phyloP scores from a whole-genome alignment of 176 grass and related monocot genomes.

The Puccinellia tenuiflora region DNA sequence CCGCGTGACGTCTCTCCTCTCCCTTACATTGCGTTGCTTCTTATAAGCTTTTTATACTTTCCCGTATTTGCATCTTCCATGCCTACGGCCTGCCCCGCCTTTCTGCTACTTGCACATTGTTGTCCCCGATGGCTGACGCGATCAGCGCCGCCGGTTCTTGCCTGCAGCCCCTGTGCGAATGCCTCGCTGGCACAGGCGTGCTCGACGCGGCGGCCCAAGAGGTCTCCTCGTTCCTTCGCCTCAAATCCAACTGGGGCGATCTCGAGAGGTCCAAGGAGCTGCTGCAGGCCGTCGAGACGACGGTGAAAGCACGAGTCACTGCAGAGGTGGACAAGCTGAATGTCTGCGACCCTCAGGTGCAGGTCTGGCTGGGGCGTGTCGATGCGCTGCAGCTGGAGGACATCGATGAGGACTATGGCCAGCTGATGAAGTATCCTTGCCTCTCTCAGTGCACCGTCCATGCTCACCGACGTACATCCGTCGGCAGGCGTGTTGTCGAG shows the following conservation, averaged over 20 bases:
- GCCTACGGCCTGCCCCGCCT: neutral
- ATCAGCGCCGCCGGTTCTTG: neutral
- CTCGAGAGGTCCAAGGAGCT: conserved; percentile 19
- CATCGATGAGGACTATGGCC: conserved; percentile 27
- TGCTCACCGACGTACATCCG: conserved; percentile 12
- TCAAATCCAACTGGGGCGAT: conserved; percentile 33
- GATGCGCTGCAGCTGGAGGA: conserved; percentile 14
- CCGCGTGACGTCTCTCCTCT: neutral
- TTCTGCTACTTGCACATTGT: neutral
- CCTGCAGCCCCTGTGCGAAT: conserved; percentile 19
- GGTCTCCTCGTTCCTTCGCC: conserved; percentile 27
- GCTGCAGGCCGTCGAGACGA: neutral
- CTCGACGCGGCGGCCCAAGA: neutral
- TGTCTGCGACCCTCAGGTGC: conserved; percentile 35
- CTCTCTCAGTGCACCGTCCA: conserved; percentile 41
- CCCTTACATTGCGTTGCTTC: neutral
- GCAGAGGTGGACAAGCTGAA: conserved; percentile 30
- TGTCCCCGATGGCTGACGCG: conserved; percentile 12
- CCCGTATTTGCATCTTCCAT: neutral
- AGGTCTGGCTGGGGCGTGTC: conserved; percentile 36
- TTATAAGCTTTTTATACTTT: neutral
- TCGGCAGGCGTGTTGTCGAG: conserved; percentile 29
- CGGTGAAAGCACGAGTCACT: neutral
- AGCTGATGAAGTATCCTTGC: neutral
- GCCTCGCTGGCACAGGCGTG: conserved; percentile 30